Evolutionary conservation across 1,139 yeast species (phyloP).

Genomic region (Ogataea hybrid): DNA sequence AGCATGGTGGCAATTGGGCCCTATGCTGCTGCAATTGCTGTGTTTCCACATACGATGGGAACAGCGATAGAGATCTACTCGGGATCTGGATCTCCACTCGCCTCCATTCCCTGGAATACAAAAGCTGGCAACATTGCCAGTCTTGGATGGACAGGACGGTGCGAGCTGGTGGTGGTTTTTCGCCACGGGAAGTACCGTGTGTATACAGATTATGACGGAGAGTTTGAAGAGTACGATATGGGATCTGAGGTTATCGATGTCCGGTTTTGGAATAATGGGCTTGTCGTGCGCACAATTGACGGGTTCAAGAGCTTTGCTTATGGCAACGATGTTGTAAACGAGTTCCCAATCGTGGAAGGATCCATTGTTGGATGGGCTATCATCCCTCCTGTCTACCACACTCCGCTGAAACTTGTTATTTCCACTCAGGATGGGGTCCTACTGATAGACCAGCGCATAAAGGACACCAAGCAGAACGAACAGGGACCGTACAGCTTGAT

Average conservation of each 20-base stretch:
- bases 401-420: constrained; percentile 21
- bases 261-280: constrained; percentile 29
- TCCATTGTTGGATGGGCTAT: constrained; percentile 33
- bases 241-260: constrained; percentile 30
- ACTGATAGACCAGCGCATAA: constrained; percentile 11
- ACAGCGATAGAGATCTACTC: constrained; percentile 48
- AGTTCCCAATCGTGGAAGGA: background rate
- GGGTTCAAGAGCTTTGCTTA: constrained; percentile 34
- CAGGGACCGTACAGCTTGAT: constrained; percentile 41
- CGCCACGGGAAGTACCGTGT: constrained; percentile 56
- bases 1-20: constrained; percentile 41
- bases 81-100: constrained; percentile 49
- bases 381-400: constrained; percentile 29
- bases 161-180: constrained; percentile 62
- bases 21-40: constrained; percentile 45
- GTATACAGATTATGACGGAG: constrained; percentile 69
- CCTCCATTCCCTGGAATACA: constrained; percentile 52
- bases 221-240: constrained; percentile 50
- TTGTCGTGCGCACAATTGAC: constrained; percentile 36
- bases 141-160: constrained; percentile 49
- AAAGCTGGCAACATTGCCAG: constrained; percentile 53
- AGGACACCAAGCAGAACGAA: constrained; percentile 35
- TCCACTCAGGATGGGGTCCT: constrained; percentile 16
- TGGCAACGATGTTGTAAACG: background rate
- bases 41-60: constrained; percentile 23